A percentile compares a stretch with the other conserved stretches of the same genome.
Evolutionary conservation across 208 protist genomes (phyloP).

Genomic region (Trypanosomatidae sp.): DNA sequence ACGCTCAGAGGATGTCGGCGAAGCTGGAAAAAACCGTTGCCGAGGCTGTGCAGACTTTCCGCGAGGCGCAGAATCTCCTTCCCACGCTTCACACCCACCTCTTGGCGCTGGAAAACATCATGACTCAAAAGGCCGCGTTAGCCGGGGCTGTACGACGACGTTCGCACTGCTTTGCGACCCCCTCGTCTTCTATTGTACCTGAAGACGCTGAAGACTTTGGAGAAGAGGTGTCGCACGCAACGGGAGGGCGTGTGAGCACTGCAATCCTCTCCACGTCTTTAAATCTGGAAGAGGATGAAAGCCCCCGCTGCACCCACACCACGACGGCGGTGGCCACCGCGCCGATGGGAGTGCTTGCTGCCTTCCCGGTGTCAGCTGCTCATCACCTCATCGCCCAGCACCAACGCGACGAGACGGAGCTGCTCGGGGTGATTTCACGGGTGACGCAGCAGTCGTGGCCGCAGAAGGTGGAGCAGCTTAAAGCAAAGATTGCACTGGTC

Average conservation of each 20-base stretch:
- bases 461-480: conserved; percentile 37
- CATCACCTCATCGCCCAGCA: conserved; percentile 66
- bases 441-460: conserved; percentile 50
- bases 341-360: conserved; percentile 56
- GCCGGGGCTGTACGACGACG: conserved; percentile 45
- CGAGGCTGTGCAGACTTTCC: conserved; percentile 53
- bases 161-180: conserved; percentile 24
- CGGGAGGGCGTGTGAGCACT: not conserved
- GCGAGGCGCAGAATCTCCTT: conserved; percentile 67
- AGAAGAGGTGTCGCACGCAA: too few relatives aligned
- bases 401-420: conserved; percentile 40
- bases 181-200: too few relatives aligned
- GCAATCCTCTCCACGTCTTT: conserved; percentile 3
- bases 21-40: conserved; percentile 12
- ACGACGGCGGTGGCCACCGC: conserved; percentile 24
- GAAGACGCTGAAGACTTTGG: too few relatives aligned
- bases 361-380: conserved; percentile 32
- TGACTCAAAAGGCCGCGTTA: conserved; percentile 38
- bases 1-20: too few relatives aligned
- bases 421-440: conserved; percentile 40
- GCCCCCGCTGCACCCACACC: conserved; percentile 7
- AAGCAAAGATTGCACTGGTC: conserved; percentile 9
- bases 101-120: conserved; percentile 53
- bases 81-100: conserved; percentile 42
- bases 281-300: not conserved